Evolutionary conservation across 75 land plant species (phyloP), one percentile per base, ranked within the genome.

Genomic region (Gnetum montanum): DNA sequence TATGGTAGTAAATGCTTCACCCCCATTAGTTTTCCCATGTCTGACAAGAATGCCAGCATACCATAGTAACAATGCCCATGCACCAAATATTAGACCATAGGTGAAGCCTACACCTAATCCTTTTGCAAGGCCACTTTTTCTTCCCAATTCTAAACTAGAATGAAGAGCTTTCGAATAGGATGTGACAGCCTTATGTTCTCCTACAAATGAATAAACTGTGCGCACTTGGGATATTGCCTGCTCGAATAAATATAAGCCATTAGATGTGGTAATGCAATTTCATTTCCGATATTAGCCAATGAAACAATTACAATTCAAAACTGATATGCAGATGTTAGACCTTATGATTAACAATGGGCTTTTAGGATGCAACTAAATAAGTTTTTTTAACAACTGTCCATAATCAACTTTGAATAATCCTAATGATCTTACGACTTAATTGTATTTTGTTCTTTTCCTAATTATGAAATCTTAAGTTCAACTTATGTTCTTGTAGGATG

Each of bases 1-100:
- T 20, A 86, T 76, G 35, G 88, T 79, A n/a, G 90, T 79, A 64
- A 86, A 79, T 38, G 88, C 88, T 58, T 83, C 74, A 6, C 83
- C 90, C n/a, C 85, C 90, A 58, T 71, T 75, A 30, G 90, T 76
- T 19, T 56, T 53, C 5, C 67, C 55, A 47, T 76, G 74, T 22
- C 73, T 64, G 31, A 86, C 78, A 24, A 86, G 64, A 19, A 70
- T 41, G 43, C 90, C 64, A 19, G 83, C 79, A 65, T 83, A 83
- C 90, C 90, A 86, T 7, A 85, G 69, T 23, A 82, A 63, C 40
- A 85, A 58, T 6, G 90, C 90, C 86, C 86, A 85, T 3, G 83
- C 65, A 46, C 73, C 69, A 8, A 75, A 66, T 27, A 67, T 16
- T 23, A 82, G 43, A 3, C 76, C 79, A 51, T 75, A 75, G 0